Evolutionary conservation across 1,284 basidiomycete species (phyloP), one percentile per base, ranked within the genome.

Genomic region (Naganishia liquefaciens): DNA sequence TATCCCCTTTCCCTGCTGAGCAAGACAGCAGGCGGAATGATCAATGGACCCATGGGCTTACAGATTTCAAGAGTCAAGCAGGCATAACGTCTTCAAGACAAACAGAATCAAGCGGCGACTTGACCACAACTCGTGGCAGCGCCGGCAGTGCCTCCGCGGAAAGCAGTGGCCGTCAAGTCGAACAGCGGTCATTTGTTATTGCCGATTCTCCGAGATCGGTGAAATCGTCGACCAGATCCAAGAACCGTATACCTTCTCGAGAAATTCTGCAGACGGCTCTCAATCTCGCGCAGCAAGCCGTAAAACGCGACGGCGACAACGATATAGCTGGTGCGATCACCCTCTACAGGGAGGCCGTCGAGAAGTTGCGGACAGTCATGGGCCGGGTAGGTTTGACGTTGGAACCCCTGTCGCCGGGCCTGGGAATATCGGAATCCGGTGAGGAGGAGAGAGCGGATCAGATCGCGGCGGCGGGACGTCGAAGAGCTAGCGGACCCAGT

Each of bases 261-360:
- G 75, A 76, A 51, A 68, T 80, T 15, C 68, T 80, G 1, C 78
- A 79, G 66, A 70, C 74, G 2, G 79, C 79, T 0, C 70, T 80
- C 28, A 76, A 79, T 65, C 73, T 80, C 17, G 79, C 79, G 0
- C 78, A 80, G 50, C 68, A 70, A 39, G 79, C 79, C 0, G 79
- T 80, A n/a, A 76, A 78, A 68, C 75, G 76, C 72, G 79, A 80
- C 68, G 74, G 75, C 64, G 72, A 69, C 27, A 79, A 79, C 60
- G 77, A 78, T 65, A 78, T 80, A 10, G 61, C 68, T 0, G 77
- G 77, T 5, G 78, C 79, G 0, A 66, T 80, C 17, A 70, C 67
- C 5, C 75, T 76, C 33, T 80, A 80, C 63, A 68, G 73, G 9
- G 77, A 79, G 50, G 78, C 79, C 1, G 78, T 80, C 2, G 65